Conservation (phyloP, 1,284 basidiomycete species). For the Volvariella volvacea region DNA sequence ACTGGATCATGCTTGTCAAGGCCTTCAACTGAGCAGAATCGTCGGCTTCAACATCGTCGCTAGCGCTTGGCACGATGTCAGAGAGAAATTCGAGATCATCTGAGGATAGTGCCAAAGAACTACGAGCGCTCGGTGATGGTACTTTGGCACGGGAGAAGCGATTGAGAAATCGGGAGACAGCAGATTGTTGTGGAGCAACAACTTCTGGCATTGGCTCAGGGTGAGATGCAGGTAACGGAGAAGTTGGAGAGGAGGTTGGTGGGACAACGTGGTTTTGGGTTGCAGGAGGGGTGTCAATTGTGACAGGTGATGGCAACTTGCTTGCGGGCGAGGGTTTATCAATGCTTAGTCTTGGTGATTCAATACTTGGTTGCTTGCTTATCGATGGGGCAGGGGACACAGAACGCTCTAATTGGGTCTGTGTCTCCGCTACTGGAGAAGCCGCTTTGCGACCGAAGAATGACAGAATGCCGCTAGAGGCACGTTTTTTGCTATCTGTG, state of each 20-base stretch:
- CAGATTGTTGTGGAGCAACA: constrained; percentile 27
- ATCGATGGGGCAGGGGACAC: constrained; percentile 14
- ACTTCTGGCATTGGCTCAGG: constrained; percentile 19
- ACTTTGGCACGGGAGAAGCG: constrained; percentile 53
- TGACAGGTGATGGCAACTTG: neutral
- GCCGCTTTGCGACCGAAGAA: constrained; percentile 51
- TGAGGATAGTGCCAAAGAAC: constrained; percentile 55
- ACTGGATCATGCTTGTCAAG: constrained; percentile 32
- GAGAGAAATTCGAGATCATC: constrained; percentile 73
- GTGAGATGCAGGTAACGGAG: constrained; percentile 12
- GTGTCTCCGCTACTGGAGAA: constrained; percentile 9
- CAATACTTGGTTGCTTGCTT: neutral
- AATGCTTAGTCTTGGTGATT: constrained; percentile 18
- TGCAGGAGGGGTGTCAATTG: constrained; percentile 2
- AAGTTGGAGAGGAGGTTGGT: constrained; percentile 9
- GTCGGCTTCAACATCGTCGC: constrained; percentile 29
- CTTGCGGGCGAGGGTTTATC: constrained; percentile 10
- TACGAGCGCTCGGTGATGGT: constrained; percentile 30
- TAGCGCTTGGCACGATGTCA: constrained; percentile 58
- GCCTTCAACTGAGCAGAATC: constrained; percentile 25
- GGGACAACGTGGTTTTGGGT: neutral
- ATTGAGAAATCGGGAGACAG: constrained; percentile 64
- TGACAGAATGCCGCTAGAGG: constrained; percentile 53
- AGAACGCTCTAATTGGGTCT: constrained; percentile 12
- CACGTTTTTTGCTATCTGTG: constrained; percentile 38